These are phyloP conservation scores for Aurifilum marmelostoma DNA, from an alignment of 2,329 filamentous ascomycete genomes.

Conservation along the genomic window DNA sequence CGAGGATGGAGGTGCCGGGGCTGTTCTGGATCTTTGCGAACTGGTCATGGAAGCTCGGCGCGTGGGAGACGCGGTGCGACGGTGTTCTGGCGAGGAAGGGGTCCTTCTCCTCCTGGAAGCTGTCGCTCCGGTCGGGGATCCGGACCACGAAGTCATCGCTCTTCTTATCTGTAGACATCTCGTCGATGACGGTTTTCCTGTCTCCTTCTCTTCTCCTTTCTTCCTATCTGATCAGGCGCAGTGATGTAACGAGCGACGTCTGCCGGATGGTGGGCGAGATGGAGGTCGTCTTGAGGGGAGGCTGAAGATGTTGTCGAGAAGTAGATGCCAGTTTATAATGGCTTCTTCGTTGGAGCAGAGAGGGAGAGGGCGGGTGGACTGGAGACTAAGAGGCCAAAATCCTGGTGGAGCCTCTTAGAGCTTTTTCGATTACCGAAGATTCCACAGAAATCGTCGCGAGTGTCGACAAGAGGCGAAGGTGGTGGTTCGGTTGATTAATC, in stretches of 20 bases:
- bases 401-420: not conserved
- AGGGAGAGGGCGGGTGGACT: not conserved
- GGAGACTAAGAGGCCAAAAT: not conserved
- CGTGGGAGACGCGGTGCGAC: slow-evolving; percentile 41
- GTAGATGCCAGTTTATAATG: not conserved
- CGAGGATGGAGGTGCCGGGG: slow-evolving; percentile 77
- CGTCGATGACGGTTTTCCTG: slow-evolving; percentile 35
- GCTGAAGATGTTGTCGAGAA: slow-evolving; percentile 14
- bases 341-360: not conserved
- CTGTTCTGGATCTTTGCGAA: slow-evolving; percentile 68
- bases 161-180: slow-evolving; percentile 82
- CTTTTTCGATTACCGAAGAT: not conserved
- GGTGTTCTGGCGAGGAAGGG: slow-evolving; percentile 51
- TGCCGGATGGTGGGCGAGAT: not conserved
- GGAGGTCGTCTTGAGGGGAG: not conserved
- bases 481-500: not conserved
- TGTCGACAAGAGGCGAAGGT: not conserved
- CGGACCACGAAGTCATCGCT: slow-evolving; percentile 79
- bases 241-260: slow-evolving; percentile 11
- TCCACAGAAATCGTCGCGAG: not conserved
- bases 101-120: slow-evolving; percentile 56
- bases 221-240: not conserved
- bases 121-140: slow-evolving; percentile 63
- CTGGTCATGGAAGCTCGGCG: slow-evolving; percentile 42
- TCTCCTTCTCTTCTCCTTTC: slow-evolving; percentile 6